These are phyloP conservation scores for Austroboletus novae-zelandiae DNA, from an alignment of 1,284 basidiomycete species.

Conservation along the genomic window DNA sequence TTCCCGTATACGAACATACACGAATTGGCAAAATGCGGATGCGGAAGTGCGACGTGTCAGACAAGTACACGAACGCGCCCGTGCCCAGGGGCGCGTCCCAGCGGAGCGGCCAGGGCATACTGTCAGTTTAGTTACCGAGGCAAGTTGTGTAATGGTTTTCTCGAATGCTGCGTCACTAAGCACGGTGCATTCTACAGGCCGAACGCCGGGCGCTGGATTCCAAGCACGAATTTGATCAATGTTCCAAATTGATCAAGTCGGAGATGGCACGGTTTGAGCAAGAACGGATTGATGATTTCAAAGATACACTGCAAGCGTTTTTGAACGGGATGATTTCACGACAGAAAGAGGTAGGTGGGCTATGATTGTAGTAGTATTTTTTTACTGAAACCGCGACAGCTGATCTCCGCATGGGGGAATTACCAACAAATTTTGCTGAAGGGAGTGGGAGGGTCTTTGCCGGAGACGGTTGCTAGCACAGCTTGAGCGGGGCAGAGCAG, in stretches of 20 bases:
- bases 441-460: slow-evolving; percentile 23
- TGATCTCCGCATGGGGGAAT: slow-evolving; percentile 69
- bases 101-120: slow-evolving; percentile 66
- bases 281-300: slow-evolving; percentile 90
- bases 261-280: slow-evolving; percentile 94
- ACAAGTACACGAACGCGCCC: slow-evolving; percentile 77
- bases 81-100: slow-evolving; percentile 68
- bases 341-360: slow-evolving; percentile 72
- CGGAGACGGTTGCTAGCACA: neutral
- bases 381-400: slow-evolving; percentile 35
- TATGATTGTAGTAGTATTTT: neutral
- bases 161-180: neutral
- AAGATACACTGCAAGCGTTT: slow-evolving; percentile 71
- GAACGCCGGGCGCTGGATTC: slow-evolving; percentile 81
- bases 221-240: slow-evolving; percentile 85
- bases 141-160: slow-evolving; percentile 22
- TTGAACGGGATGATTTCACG: slow-evolving; percentile 79
- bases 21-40: slow-evolving; percentile 78
- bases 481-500: neutral
- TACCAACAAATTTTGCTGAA: slow-evolving; percentile 69
- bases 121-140: slow-evolving; percentile 79
- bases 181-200: slow-evolving; percentile 42
- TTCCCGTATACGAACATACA: slow-evolving; percentile 81
- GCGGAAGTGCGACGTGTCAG: slow-evolving; percentile 72
- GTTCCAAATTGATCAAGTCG: slow-evolving; percentile 82